Evolutionary conservation across 1,284 basidiomycete genomes (phyloP).

Genomic region (Neonothopanus nambi): DNA sequence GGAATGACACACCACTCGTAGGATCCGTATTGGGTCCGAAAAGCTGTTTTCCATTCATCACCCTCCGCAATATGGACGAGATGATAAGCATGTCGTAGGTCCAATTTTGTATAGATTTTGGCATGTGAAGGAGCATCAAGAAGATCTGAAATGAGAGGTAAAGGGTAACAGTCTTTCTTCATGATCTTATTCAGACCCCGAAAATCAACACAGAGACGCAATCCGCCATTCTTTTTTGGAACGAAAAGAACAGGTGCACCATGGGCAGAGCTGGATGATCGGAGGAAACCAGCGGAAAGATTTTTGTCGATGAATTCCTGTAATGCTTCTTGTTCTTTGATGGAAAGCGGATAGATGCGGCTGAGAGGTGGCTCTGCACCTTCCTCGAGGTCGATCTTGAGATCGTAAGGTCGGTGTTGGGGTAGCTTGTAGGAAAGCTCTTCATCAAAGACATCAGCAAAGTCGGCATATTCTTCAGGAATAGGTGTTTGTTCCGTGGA

Average conservation of each 20-base stretch:
- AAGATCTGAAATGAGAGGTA: slow-evolving; percentile 5
- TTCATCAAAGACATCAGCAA: background rate
- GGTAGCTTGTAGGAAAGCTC: background rate
- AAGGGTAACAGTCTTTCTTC: slow-evolving; percentile 1
- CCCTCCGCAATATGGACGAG: slow-evolving; percentile 25
- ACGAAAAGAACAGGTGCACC: too few relatives aligned
- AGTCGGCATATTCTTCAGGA: background rate
- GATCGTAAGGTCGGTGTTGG: background rate
- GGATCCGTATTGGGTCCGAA: background rate
- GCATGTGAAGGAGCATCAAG: background rate
- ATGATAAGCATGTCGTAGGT: slow-evolving; percentile 31
- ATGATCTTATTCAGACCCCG: slow-evolving; percentile 3
- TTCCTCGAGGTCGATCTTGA: too few relatives aligned
- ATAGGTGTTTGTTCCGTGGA: too few relatives aligned
- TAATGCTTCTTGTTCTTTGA: background rate
- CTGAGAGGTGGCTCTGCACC: background rate
- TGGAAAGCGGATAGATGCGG: background rate
- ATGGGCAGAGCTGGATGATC: too few relatives aligned
- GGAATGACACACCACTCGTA: slow-evolving; percentile 4
- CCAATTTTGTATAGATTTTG: slow-evolving; percentile 18
- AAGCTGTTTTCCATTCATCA: slow-evolving; percentile 28
- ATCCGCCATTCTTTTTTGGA: slow-evolving; percentile 2
- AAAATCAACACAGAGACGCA: slow-evolving; percentile 8
- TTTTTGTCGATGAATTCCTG: too few relatives aligned
- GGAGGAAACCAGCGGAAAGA: too few relatives aligned